Evolutionary conservation across 768 basidiomycete genomes (phyloP).

Genomic region (Termitomyces sp.): DNA sequence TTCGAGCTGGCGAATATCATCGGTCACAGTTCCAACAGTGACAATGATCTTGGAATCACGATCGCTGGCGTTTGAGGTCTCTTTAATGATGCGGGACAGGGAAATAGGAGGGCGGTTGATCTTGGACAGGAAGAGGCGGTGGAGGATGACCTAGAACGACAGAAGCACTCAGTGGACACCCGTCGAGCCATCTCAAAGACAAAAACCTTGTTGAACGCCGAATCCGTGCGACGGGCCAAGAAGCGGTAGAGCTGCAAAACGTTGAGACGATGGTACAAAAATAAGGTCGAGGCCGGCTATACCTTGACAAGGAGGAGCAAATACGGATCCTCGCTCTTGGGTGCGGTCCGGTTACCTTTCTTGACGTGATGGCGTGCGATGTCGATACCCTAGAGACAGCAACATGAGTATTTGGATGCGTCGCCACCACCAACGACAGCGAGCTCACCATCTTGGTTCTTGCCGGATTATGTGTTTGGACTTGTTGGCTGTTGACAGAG

Average conservation of each 20-base stretch:
- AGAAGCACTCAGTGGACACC: background rate
- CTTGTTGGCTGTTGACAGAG: conserved; percentile 35
- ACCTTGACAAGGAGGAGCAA: conserved; percentile 98
- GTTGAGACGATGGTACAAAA: conserved; percentile 7
- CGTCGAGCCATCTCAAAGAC: background rate
- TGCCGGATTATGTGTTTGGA: conserved; percentile 49
- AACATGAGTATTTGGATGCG: conserved; percentile 6
- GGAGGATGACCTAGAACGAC: conserved; percentile 72
- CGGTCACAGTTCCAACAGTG: conserved; percentile 87
- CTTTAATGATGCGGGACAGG: conserved; percentile 85
- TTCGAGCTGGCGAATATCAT: conserved; percentile 82
- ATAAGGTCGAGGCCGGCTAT: conserved; percentile 12
- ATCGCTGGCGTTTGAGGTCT: conserved; percentile 63
- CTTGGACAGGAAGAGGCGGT: conserved; percentile 95
- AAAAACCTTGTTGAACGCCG: conserved; percentile 88
- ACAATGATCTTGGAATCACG: conserved; percentile 82
- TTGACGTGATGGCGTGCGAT: conserved; percentile 96
- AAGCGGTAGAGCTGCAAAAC: conserved; percentile 88
- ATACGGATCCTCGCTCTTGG: conserved; percentile 99
- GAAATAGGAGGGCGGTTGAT: conserved; percentile 96
- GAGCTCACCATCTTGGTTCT: conserved; percentile 80
- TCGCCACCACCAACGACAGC: conserved; percentile 27
- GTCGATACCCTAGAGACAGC: conserved; percentile 77
- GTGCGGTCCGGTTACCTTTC: conserved; percentile 91
- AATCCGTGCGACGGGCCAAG: conserved; percentile 94